Evolutionary conservation across 2,329 filamentous ascomycete genomes (phyloP), one percentile per base, ranked within the genome.

Genomic region (Bipolaris bicolor): DNA sequence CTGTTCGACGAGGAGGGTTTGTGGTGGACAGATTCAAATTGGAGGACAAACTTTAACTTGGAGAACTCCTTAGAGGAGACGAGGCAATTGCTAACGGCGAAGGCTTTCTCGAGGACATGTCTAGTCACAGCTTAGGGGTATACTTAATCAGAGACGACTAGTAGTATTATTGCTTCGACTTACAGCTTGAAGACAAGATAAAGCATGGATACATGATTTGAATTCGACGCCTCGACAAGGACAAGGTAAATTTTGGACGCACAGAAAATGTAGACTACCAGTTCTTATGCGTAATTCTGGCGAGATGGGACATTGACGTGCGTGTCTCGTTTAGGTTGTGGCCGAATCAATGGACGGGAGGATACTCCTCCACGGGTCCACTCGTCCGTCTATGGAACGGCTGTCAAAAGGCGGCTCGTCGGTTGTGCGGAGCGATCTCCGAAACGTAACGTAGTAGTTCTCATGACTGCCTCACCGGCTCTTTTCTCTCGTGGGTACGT

Each of bases 1-100:
- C 15, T 51, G 1, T 57, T 60, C 33, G 41, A 54, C 11, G 47
- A 62, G 4, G 57, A 57, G 20, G 50, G 34, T 16, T 16, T 57
- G 52, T 43, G 37, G 18, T 60, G 52, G 60, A 49, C 57, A 16
- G 22, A 24, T 4, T 22, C 49, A 11, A 50, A 60, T 34, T 57
- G 53, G 57, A 16, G 22, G n/a, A 10, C 2, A 5, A 60, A 60
- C 18, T 5, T 57, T 18, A 16, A 24, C 3, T 2, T 5, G 16
- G 57, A 57, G 39, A 57, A 57, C 41, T 13, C 29, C 3, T 47
- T 41, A 18, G 7, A 18, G n/a, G 3, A 29, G 20, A 29, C 7
- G 1, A 10, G 9, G 18, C 10, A 3, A 16, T 24, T 7, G 7
- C 24, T 3, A 3, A 6, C 15, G 7, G 18, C 31, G 10, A 49